Evolutionary conservation across 106 monocot species (phyloP), one percentile per base, ranked within the genome.

Genomic region (Dendrobium huoshanense): DNA sequence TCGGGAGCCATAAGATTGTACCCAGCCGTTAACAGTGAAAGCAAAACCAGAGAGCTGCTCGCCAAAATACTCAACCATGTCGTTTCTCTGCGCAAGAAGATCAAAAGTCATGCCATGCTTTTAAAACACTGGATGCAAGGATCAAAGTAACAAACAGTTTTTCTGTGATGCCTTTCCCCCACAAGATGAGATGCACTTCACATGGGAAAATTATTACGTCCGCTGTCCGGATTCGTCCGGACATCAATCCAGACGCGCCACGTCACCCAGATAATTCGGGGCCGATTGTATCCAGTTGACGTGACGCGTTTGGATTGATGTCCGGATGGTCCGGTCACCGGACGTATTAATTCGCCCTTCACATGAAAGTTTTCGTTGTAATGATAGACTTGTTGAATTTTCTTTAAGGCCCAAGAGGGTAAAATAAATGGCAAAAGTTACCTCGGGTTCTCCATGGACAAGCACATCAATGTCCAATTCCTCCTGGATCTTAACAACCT

Each of bases 61-160:
- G 0, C 83, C 83, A 58, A 83, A 83, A 72, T 83, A 83, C 72
- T 83, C 83, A 72, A 83, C 83, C 83, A 83, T 83, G 41, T 83
- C 83, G 41, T 83, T 83, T 51, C 83, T 83, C 83, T 83, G 78
- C 7, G 40, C 16, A 78, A 72, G 9, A 58, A 24, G 48, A 76
- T n/a, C 27, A 74, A 37, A 33, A 74, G 41, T 74, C 19, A 42
- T 19, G 43, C 41, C 18, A 43, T 5, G 17, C 37, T 37, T 37
- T 37, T 37, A 37, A 3, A 37, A 37, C 37, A 37, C 65, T 65
- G 22, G 55, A 15, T 54, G 54, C 54, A 54, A 15, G 55, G 37
- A 37, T 3, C 37, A 37, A 51, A 2, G 13, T 2, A 3, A 51
- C 2, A 45, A 9, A 45, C 8, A 51, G 51, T 51, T 51, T 13